Conservation (phyloP, 192 early-diverging fungal species). For the Oehlia diaphana region DNA sequence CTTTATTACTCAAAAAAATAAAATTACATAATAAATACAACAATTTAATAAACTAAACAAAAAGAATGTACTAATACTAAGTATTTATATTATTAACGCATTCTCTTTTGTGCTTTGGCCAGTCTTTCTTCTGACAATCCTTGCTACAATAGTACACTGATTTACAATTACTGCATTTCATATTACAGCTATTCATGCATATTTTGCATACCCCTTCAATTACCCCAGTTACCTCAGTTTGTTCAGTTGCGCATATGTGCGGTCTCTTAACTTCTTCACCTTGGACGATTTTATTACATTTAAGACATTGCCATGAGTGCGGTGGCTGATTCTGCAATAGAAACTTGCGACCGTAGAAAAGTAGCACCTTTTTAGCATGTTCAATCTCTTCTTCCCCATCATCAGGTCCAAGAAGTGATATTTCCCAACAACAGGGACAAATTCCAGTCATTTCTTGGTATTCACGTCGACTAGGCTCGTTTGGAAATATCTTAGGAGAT, state of each 20-base stretch:
- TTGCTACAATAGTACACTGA: background rate
- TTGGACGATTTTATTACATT: background rate
- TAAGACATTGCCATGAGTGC: conserved; percentile 1
- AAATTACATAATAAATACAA: too few species aligned
- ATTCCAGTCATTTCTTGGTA: background rate
- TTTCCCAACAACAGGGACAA: background rate
- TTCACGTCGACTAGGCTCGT: background rate
- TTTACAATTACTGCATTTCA: background rate
- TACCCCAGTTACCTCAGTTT: too few species aligned
- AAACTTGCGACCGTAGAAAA: background rate
- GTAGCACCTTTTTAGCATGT: background rate
- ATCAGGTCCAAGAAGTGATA: background rate
- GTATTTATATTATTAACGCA: background rate
- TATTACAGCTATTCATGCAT: background rate
- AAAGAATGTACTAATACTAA: too few species aligned
- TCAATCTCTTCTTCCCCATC: background rate
- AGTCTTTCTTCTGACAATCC: background rate
- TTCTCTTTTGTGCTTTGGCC: background rate
- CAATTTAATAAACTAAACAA: too few species aligned
- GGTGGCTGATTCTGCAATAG: background rate
- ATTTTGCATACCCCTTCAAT: background rate
- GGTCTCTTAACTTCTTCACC: background rate
- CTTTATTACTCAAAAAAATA: too few species aligned
- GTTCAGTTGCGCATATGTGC: background rate
- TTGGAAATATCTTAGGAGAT: background rate